Conservation (phyloP, 2,329 filamentous ascomycete genomes). For the Fusarium setosum region DNA sequence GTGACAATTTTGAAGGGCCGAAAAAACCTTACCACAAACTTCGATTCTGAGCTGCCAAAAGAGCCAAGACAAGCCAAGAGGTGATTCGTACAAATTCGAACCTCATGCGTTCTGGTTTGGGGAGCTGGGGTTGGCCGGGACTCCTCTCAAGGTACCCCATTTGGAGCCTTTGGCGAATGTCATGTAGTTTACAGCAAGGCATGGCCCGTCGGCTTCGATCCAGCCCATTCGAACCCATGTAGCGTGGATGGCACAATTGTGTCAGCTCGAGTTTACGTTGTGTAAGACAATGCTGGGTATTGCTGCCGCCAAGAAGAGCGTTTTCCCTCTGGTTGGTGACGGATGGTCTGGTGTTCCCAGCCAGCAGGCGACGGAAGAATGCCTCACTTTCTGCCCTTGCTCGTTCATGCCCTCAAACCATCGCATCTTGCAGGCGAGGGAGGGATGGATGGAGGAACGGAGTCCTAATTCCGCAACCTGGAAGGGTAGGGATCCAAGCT, state of each 20-base stretch:
- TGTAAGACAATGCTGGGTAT: slow-evolving; percentile 39
- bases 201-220: slow-evolving; percentile 1
- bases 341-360: slow-evolving; percentile 11
- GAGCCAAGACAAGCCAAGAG: slow-evolving; percentile 7
- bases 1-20: slow-evolving; percentile 8
- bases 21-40: slow-evolving; percentile 7
- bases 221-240: slow-evolving; percentile 12
- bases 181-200: slow-evolving; percentile 29
- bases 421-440: slow-evolving; percentile 17
- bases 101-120: slow-evolving; percentile 20
- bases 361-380: slow-evolving; percentile 13
- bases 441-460: neutral
- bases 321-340: slow-evolving; percentile 26
- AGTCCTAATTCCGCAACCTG: too few relatives aligned
- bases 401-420: slow-evolving; percentile 8
- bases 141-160: slow-evolving; percentile 14
- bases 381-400: slow-evolving; percentile 21
- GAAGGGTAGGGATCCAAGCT: neutral
- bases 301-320: slow-evolving; percentile 32
- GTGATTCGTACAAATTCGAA: slow-evolving; percentile 21
- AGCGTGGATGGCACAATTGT: slow-evolving; percentile 20
- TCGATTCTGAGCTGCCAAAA: slow-evolving; percentile 14
- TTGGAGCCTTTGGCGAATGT: slow-evolving; percentile 16
- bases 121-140: slow-evolving; percentile 15
- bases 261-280: slow-evolving; percentile 37